Evolutionary conservation across 2,329 filamentous ascomycete genomes (phyloP).

Genomic region (Trichoderma simmonsii): DNA sequence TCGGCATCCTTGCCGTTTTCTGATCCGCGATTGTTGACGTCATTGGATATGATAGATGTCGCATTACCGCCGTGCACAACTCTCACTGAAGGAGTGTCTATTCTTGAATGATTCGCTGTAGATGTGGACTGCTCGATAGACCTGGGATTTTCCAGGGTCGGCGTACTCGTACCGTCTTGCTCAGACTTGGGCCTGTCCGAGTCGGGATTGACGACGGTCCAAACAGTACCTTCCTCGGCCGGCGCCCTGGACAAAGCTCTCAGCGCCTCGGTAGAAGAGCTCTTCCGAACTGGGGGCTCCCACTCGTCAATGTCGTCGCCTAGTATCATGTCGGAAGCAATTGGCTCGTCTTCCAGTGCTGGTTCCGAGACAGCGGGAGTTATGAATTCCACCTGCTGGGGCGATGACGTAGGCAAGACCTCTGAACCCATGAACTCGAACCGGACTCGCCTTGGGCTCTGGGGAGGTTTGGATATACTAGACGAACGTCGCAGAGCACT

Average conservation of each 20-base stretch:
- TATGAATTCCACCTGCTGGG: slow-evolving; percentile 39
- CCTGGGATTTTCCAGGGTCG: background rate
- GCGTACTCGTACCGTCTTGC: slow-evolving; percentile 1
- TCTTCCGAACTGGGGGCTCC: slow-evolving; percentile 47
- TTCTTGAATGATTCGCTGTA: background rate
- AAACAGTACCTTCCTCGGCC: slow-evolving; percentile 49
- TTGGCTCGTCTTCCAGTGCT: slow-evolving; percentile 27
- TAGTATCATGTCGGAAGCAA: slow-evolving; percentile 32
- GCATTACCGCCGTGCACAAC: background rate
- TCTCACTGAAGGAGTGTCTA: background rate
- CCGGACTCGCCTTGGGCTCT: slow-evolving; percentile 59
- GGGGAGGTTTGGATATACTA: slow-evolving; percentile 46
- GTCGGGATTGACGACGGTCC: slow-evolving; percentile 46
- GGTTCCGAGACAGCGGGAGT: slow-evolving; percentile 28
- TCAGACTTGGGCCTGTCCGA: slow-evolving; percentile 27
- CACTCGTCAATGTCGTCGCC: slow-evolving; percentile 40
- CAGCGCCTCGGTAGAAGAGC: slow-evolving; percentile 54
- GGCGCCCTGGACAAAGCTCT: slow-evolving; percentile 51
- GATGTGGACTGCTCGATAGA: background rate
- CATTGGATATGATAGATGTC: background rate
- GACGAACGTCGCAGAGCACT: slow-evolving; percentile 58
- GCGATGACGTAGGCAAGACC: slow-evolving; percentile 58
- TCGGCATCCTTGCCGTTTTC: slow-evolving; percentile 26
- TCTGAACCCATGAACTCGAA: slow-evolving; percentile 60
- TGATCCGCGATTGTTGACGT: background rate